Percentiles rank a stretch among this genome's conserved stretches.
Evolutionary conservation across 1,139 yeast species (phyloP).

Genomic region (Yarrowia galli): DNA sequence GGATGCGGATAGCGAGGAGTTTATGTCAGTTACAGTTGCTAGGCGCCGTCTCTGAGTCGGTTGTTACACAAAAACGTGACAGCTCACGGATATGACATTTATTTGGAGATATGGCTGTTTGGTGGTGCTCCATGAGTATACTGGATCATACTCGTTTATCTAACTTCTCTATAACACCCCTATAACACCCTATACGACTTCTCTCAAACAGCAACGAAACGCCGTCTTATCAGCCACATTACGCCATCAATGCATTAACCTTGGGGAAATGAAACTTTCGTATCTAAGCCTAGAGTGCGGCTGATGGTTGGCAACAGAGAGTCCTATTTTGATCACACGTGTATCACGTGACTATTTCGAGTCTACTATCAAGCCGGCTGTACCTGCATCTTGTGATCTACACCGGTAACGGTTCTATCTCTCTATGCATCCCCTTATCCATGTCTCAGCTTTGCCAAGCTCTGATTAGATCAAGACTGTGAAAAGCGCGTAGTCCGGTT

Average conservation of each 20-base stretch:
- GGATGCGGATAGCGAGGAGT: not conserved
- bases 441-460: not conserved
- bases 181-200: conserved; percentile 46
- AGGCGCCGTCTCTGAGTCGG: conserved; percentile 8
- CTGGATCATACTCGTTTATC: not conserved
- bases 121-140: not conserved
- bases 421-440: not conserved
- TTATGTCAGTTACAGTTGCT: not conserved
- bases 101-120: not conserved
- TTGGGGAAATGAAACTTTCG: conserved; percentile 33
- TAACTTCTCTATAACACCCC: too few species aligned
- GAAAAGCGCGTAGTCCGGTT: not conserved
- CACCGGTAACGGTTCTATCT: not conserved
- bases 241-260: conserved; percentile 31
- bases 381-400: not conserved
- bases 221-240: conserved; percentile 38
- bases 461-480: not conserved
- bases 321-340: not conserved
- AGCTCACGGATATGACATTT: not conserved
- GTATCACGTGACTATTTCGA: not conserved
- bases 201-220: conserved; percentile 46
- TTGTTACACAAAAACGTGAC: not conserved
- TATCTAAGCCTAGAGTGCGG: not conserved
- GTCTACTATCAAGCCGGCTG: not conserved
- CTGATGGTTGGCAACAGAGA: not conserved